These are phyloP conservation scores for Spathaspora hagerdaliae DNA, from an alignment of 805 yeast species.

Conservation along the genomic window DNA sequence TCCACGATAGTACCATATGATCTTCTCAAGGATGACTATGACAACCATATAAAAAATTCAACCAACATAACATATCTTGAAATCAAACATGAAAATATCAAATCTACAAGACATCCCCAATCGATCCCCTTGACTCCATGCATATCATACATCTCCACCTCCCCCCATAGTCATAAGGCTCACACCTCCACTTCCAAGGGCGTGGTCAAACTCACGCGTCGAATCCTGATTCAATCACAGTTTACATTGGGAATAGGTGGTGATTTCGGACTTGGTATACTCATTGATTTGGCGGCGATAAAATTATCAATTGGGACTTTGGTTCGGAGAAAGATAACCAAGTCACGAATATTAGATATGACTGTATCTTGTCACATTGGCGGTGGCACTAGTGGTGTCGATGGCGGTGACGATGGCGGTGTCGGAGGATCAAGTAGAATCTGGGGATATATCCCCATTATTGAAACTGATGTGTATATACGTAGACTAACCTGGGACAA, in stretches of 20 bases:
- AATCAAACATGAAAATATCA: background rate
- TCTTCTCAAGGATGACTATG: background rate
- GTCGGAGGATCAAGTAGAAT: background rate
- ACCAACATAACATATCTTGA: background rate
- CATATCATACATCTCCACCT: background rate
- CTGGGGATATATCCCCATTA: slow-evolving; percentile 1
- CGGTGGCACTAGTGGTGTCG: background rate
- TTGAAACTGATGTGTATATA: background rate
- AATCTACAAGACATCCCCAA: background rate
- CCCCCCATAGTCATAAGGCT: too few species aligned
- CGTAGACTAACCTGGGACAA: background rate
- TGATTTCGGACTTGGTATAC: background rate
- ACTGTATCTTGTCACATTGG: background rate
- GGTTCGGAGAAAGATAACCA: background rate
- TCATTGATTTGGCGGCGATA: slow-evolving; percentile 1
- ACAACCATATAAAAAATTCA: background rate
- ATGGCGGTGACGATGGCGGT: background rate
- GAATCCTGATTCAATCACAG: background rate
- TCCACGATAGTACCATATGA: slow-evolving; percentile 4
- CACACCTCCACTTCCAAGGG: background rate
- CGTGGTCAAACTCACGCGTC: slow-evolving; percentile 1
- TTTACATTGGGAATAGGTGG: background rate
- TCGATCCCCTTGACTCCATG: slow-evolving; percentile 2
- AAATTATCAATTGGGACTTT: slow-evolving; percentile 1
- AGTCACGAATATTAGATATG: background rate